A percentile compares a stretch with the other conserved stretches of the same genome.
Conservation (phyloP, 2,329 filamentous ascomycete genomes). For the Dothideomycetidae sp. region DNA sequence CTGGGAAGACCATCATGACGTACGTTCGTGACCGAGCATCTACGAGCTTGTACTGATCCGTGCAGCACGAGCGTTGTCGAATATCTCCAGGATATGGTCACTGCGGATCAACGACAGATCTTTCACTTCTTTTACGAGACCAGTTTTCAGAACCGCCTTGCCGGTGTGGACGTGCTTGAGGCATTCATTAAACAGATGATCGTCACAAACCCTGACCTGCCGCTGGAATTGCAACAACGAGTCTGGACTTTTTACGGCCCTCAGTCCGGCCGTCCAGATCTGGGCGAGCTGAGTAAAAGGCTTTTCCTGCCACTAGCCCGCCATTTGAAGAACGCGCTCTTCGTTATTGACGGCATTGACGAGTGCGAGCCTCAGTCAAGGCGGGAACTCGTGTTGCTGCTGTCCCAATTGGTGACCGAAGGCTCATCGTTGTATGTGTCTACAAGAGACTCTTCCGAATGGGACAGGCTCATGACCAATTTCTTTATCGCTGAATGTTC, state of each 20-base stretch:
- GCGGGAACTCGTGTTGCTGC: not conserved
- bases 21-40: not conserved
- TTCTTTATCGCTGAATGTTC: not conserved
- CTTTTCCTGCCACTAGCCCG: conserved; percentile 1
- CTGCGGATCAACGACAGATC: not conserved
- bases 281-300: not conserved
- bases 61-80: not conserved
- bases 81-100: not conserved
- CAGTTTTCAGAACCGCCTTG: too few species aligned
- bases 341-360: conserved; percentile 10
- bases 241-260: conserved; percentile 1
- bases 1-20: conserved; percentile 1
- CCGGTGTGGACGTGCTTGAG: not conserved
- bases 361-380: conserved; percentile 1
- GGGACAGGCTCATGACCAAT: not conserved
- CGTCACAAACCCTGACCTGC: not conserved
- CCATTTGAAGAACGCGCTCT: not conserved
- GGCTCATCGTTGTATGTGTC: not conserved
- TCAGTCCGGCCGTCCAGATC: not conserved
- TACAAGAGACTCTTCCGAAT: not conserved
- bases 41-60: not conserved
- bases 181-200: conserved; percentile 3
- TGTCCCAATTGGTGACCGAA: not conserved
- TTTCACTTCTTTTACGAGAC: conserved; percentile 1
- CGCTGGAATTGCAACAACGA: not conserved